phyloP scores from a whole-genome alignment of 176 grass and related monocot genomes.

The Raddia distichophylla region DNA sequence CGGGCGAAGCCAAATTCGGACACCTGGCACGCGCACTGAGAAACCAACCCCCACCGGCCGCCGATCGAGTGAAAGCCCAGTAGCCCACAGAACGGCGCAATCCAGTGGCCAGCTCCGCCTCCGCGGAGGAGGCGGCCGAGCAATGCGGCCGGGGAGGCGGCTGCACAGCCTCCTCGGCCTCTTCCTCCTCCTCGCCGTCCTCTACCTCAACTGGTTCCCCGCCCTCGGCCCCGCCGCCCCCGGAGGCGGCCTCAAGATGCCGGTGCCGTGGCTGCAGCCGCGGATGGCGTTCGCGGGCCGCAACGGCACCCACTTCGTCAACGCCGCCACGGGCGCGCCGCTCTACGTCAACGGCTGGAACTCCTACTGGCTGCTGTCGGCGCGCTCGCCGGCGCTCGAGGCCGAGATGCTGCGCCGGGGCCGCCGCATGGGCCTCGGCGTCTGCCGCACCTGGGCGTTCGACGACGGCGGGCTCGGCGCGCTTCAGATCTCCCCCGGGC shows the following conservation, averaged over 20 bases:
- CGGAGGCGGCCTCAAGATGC: constrained; percentile 49
- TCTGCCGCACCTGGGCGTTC: constrained; percentile 91
- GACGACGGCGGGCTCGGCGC: constrained; percentile 69
- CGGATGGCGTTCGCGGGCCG: constrained; percentile 66
- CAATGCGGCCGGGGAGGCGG: constrained; percentile 56
- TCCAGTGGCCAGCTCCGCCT: neutral
- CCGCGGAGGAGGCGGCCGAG: neutral
- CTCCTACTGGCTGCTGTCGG: constrained; percentile 88
- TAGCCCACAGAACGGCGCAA: neutral
- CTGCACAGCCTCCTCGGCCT: constrained; percentile 68
- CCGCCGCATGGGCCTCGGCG: constrained; percentile 66
- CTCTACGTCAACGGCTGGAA: constrained; percentile 95
- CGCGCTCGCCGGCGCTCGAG: constrained; percentile 38
- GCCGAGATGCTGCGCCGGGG: constrained; percentile 83
- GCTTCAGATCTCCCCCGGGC: constrained; percentile 87
- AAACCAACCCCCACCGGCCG: neutral
- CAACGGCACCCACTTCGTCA: constrained; percentile 66
- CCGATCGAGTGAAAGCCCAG: neutral
- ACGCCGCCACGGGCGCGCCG: constrained; percentile 53
- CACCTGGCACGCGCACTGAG: too few species aligned
- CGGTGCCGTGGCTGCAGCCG: constrained; percentile 86
- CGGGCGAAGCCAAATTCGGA: too few species aligned
- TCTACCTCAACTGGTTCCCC: constrained; percentile 62
- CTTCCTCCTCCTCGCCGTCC: constrained; percentile 61
- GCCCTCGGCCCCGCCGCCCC: neutral